phyloP scores from a whole-genome alignment of 805 yeast species.

The Teunomyces cretensis region DNA sequence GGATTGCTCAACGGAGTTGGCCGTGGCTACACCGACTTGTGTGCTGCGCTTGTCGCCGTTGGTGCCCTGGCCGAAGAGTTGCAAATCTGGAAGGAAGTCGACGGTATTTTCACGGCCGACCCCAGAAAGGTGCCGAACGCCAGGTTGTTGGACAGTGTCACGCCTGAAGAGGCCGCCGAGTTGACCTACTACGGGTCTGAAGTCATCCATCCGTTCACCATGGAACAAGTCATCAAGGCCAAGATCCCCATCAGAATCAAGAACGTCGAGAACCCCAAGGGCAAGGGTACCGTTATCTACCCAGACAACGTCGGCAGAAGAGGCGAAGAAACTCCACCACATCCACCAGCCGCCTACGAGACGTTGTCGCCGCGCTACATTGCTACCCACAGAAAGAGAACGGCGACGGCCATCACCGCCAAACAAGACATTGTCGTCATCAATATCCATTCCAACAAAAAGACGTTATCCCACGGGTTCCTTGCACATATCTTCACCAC shows the following conservation, averaged over 20 bases:
- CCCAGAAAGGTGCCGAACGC: slow-evolving; percentile 95
- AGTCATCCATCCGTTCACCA: slow-evolving; percentile 97
- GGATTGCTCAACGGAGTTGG: slow-evolving; percentile 92
- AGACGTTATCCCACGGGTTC: slow-evolving; percentile 91
- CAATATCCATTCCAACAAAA: slow-evolving; percentile 91
- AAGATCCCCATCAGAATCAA: slow-evolving; percentile 95
- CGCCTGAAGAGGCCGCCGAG: slow-evolving; percentile 99
- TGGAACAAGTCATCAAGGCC: slow-evolving; percentile 97
- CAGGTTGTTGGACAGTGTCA: slow-evolving; percentile 77
- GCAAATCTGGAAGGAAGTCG: slow-evolving; percentile 99
- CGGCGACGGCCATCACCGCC: slow-evolving; percentile 95
- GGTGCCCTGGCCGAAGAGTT: slow-evolving; percentile 90
- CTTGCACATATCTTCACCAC: slow-evolving; percentile 86
- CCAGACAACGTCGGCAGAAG: slow-evolving; percentile 85
- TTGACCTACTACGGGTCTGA: slow-evolving; percentile 96
- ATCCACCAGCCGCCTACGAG: slow-evolving; percentile 81
- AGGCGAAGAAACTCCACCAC: slow-evolving; percentile 92
- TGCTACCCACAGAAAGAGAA: slow-evolving; percentile 49
- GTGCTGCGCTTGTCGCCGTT: slow-evolving; percentile 96
- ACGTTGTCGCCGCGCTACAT: slow-evolving; percentile 37
- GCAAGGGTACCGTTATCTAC: slow-evolving; percentile 89
- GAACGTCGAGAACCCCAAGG: slow-evolving; percentile 92
- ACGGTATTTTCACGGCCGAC: slow-evolving; percentile 97
- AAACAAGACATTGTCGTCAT: slow-evolving; percentile 89
- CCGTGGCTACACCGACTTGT: slow-evolving; percentile 94